These are phyloP conservation scores for Fraxinus dipetala DNA, from an alignment of 305 asterid genomes.

Conservation along the genomic window DNA sequence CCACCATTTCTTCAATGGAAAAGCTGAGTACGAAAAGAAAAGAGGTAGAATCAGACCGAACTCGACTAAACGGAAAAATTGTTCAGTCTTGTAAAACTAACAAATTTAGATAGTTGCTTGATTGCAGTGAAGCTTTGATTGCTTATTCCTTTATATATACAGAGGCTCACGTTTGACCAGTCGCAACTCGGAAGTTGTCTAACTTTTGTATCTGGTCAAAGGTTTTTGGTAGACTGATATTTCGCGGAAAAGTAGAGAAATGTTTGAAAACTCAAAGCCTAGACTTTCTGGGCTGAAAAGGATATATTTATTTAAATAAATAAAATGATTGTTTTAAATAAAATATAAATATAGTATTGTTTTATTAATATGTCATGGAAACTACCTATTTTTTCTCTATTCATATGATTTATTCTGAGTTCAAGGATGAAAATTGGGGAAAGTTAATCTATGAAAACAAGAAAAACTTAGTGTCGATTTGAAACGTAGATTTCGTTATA, in stretches of 20 bases:
- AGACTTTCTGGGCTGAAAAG: not conserved
- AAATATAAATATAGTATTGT: not conserved
- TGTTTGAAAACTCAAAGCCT: not conserved
- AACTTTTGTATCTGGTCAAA: not conserved
- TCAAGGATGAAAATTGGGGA: not conserved
- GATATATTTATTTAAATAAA: too few species aligned
- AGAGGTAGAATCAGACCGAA: not conserved
- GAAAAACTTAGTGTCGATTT: not conserved
- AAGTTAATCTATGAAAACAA: not conserved
- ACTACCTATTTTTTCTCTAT: not conserved
- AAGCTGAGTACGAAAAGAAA: not conserved
- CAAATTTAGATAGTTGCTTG: not conserved
- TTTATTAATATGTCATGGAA: not conserved
- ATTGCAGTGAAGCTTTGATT: not conserved
- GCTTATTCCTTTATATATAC: not conserved
- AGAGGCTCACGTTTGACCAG: not conserved
- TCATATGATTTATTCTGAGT: not conserved
- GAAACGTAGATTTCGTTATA: too few species aligned
- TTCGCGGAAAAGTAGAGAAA: not conserved
- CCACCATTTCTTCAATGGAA: slow-evolving; percentile 21
- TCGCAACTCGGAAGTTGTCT: not conserved
- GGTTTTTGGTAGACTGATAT: not conserved
- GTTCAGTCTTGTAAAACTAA: not conserved
- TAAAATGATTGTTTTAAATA: too few species aligned
- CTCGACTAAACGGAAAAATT: not conserved